Evolutionary conservation across 176 grass and related monocot species (phyloP), one percentile per base, ranked within the genome.

Genomic region (Oryza rufipogon): DNA sequence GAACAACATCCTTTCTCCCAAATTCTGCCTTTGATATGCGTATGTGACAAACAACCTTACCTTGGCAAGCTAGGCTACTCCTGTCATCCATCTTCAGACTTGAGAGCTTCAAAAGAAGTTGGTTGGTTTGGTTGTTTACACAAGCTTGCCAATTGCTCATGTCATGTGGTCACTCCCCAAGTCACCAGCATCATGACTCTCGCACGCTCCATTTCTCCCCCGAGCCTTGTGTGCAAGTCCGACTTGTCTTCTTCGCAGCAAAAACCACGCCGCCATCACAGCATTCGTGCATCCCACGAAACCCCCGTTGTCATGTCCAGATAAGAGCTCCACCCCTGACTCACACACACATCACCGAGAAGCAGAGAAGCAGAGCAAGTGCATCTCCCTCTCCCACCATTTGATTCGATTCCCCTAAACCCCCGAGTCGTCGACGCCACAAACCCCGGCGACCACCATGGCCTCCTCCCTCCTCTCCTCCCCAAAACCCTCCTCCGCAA

Each of bases 391-490:
- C 42, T 42, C 39, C 0, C 17, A 56, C 54, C 54, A 58, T 58
- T 20, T 58, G 54, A n/a, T 20, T 58, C 17, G 17, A 58, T 20
- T 58, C 54, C 54, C 54, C 54, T 58, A 58, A 58, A 58, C 54
- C 54, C 54, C 54, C 16, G 20, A 60, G 34, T 36, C 34, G 34
- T 36, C 34, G 20, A 61, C 6, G 56, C 19, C 56, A 7, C 56
- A 61, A 61, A 61, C 32, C 4, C 16, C 25, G 36, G 10, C 44
- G 11, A 51, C 49, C 80, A 51, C 61, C 80, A 94, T 91, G 92
- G 89, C 88, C 4, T 81, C 91, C 64, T 58, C 88, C 15, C 44
- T 91, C 33, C 7, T 73, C 66, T 46, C 85, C 68, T 54, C 78
- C 32, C 77, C 87, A 42, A 90, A 82, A 28, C 23, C 78, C 69